A percentile compares a stretch with the other conserved stretches of the same genome.
Evolutionary conservation across 192 early-diverging fungal species (phyloP).

Genomic region (Coemansia sp.): DNA sequence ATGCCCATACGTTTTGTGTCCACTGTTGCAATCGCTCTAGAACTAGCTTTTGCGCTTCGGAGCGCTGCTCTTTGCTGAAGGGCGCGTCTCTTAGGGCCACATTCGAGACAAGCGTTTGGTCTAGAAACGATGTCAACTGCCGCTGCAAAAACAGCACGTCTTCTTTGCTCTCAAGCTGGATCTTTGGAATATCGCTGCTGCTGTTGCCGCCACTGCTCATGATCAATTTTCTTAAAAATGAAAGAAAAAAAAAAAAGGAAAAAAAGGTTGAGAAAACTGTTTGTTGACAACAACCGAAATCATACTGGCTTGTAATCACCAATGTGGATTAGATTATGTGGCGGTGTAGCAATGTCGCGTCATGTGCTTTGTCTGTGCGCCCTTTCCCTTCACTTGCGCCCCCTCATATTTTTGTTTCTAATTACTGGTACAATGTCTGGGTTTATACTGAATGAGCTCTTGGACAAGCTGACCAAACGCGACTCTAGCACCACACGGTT

Average conservation of each 20-base stretch:
- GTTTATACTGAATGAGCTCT: slow-evolving; percentile 27
- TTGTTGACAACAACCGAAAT: neutral
- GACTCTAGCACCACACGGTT: slow-evolving; percentile 9
- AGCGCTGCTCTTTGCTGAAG: slow-evolving; percentile 27
- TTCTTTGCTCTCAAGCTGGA: slow-evolving; percentile 51
- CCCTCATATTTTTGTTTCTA: neutral
- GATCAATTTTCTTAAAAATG: neutral
- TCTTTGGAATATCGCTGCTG: slow-evolving; percentile 42
- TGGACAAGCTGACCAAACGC: slow-evolving; percentile 22
- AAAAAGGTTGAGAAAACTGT: neutral
- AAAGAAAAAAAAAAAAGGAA: neutral
- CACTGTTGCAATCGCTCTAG: slow-evolving; percentile 19
- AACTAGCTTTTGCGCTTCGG: slow-evolving; percentile 23
- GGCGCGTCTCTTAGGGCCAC: slow-evolving; percentile 28
- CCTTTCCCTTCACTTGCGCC: neutral
- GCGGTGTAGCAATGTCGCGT: neutral
- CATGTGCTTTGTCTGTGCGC: neutral
- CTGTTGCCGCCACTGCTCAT: slow-evolving; percentile 6
- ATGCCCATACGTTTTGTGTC: slow-evolving; percentile 30
- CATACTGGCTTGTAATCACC: neutral
- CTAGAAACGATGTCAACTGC: slow-evolving; percentile 30
- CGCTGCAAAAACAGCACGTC: slow-evolving; percentile 41
- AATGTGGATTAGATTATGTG: neutral
- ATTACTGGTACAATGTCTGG: slow-evolving; percentile 17
- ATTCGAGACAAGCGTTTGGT: slow-evolving; percentile 19